Conservation (phyloP, 768 basidiomycete genomes). For the Dioszegia crocea region DNA sequence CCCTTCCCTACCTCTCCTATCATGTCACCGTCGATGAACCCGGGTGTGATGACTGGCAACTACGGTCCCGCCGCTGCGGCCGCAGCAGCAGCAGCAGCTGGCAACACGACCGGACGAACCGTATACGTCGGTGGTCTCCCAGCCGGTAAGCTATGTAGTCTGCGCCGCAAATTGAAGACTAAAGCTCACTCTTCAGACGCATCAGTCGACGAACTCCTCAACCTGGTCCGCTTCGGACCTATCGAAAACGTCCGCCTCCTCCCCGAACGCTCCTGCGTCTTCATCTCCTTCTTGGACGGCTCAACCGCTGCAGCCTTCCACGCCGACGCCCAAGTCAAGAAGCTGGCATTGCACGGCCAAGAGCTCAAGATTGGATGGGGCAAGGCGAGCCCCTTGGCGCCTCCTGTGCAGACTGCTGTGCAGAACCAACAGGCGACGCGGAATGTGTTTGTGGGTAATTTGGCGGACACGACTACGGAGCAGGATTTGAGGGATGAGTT, state of each 20-base stretch:
- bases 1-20: conserved; percentile 17
- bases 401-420: conserved; percentile 79
- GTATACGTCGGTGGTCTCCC: conserved; percentile 97
- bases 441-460: conserved; percentile 92
- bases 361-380: conserved; percentile 99
- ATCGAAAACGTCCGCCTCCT: conserved; percentile 91
- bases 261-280: conserved; percentile 95
- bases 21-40: conserved; percentile 38
- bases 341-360: conserved; percentile 84
- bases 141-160: conserved; percentile 54
- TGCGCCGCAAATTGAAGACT: too few relatives aligned
- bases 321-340: conserved; percentile 93
- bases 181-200: conserved; percentile 57
- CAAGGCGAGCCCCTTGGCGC: conserved; percentile 82
- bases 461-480: conserved; percentile 86
- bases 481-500: conserved; percentile 87
- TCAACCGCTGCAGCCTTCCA: conserved; percentile 92
- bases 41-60: conserved; percentile 59
- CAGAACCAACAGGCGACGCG: conserved; percentile 86
- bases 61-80: conserved; percentile 74
- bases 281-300: conserved; percentile 94
- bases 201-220: conserved; percentile 94
- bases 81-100: conserved; percentile 63
- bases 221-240: conserved; percentile 95
- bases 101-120: conserved; percentile 66